Evolutionary conservation across 352 stramenopile genomes (phyloP), one percentile per base, ranked within the genome.

Genomic region (Globisporangium acanthophoron): DNA sequence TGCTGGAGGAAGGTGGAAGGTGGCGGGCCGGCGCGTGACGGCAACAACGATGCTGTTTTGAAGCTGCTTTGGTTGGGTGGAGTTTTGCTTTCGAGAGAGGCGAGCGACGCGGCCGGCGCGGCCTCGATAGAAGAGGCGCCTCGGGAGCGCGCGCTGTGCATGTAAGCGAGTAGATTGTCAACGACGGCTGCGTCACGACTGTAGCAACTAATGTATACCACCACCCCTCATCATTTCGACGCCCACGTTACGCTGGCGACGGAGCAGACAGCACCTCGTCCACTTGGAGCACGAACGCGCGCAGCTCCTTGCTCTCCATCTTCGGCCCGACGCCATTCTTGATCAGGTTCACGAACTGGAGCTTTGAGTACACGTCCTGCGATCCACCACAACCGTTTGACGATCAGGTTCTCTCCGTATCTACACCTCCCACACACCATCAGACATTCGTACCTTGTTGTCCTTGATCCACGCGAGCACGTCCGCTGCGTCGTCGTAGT

Each of bases 381-480:
- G 6, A 47, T 21, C 24, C 24, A 33, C n/a, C 65, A 49, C n/a
- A 73, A 8, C 24, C 44, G 11, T 44, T 35, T 37, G 16, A 61
- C 13, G 43, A 35, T 29, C 39, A 57, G 43, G 31, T 31, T 45
- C 18, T n/a, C 58, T 40, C 20, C 11, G 21, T 40, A 43, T 27
- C 54, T 24, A 50, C 9, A 16, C 15, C 55, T 15, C 4, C 16
- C 37, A 59, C 6, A 37, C 0, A 13, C 51, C 5, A 13, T 18
- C 18, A 18, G 18, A 3, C 6, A 24, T 45, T 54, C 67, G 49
- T 53, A 90, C 80, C 72, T 88, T 90, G 72, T 93, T 80, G 24
- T 61, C 64, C 31, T 78, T 60, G 49, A 96, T 85, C 88, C 91
- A 97, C 62, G 76, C 61, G 31, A 96, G 56, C 37, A 97, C 53